Base-by-base conservation (phyloP, 352 stramenopile species). In the Elongisporangium senticosum region DNA sequence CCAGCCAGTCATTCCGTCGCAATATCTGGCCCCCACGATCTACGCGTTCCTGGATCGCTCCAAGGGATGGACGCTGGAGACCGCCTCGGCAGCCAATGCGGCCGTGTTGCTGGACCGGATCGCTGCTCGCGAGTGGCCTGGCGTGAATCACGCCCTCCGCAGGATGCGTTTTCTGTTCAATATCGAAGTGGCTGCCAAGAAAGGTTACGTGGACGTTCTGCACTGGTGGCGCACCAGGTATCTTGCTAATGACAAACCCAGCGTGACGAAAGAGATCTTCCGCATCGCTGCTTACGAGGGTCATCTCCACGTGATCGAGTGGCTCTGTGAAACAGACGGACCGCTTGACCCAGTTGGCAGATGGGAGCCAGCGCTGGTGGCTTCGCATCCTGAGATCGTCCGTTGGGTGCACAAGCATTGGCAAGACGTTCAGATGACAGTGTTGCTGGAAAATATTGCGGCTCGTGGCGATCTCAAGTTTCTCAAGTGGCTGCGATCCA, bases 251-350 rank as follows among this genome's bases (percentile, higher is more conserved):
- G 3, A 28, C 24, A 28, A 28, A 3, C 24, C 24, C 24, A 28
- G 24, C 24, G 3, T 28, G 24, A 7, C 24, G 24, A 28, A 3
- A 3, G 24, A 28, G 24, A 28, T 28, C 24, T 28, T 28, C 24
- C 24, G 24, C 24, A 28, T 28, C 15, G 77, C 77, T 0, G 71
- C 64, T 0, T 63, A 64, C 13, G 66, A 69, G 6, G 81, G 81
- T 21, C 77, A 83, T 28, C 33, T 89, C 7, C 73, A 76, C n/a
- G 68, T 83, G 15, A 60, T 89, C n/a, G 51, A 75, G 54, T 90
- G 72, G 71, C 67, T 89, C 3, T 73, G 83, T 4, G 43, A 51
- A 87, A 37, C 68, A 71, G 10, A 61, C 17, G 0, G 74, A 84
- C 63, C 24, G 3, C 3, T 85, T 71, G 43, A 75, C 65, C 1